These are phyloP conservation scores for Paracoccidioides lutzii DNA, from an alignment of 2,329 filamentous ascomycete genomes.

Conservation along the genomic window DNA sequence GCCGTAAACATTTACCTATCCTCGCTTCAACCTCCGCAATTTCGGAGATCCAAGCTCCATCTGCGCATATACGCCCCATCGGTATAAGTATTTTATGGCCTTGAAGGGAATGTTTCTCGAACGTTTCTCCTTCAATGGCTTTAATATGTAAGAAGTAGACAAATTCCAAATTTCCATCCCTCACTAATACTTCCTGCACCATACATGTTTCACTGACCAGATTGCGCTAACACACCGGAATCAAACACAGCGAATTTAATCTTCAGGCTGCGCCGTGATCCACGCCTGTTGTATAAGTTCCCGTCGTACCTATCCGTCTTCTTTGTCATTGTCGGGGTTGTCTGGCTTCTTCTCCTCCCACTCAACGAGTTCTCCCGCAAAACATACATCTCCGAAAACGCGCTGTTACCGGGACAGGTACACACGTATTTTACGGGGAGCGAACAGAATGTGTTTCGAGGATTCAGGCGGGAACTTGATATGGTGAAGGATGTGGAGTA, in stretches of 20 bases:
- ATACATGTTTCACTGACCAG: neutral
- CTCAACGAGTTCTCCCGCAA: slow-evolving; percentile 79
- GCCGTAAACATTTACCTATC: slow-evolving; percentile 18
- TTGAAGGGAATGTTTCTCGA: slow-evolving; percentile 14
- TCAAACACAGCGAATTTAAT: slow-evolving; percentile 22
- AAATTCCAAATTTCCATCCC: neutral
- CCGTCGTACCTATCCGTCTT: slow-evolving; percentile 79
- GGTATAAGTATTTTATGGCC: slow-evolving; percentile 5
- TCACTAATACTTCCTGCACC: neutral
- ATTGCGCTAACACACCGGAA: neutral
- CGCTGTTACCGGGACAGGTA: slow-evolving; percentile 85
- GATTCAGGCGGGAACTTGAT: slow-evolving; percentile 74
- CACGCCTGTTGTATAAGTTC: slow-evolving; percentile 55
- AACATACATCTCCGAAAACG: slow-evolving; percentile 97
- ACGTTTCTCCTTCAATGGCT: slow-evolving; percentile 24
- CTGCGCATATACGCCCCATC: neutral
- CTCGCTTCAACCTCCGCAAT: neutral
- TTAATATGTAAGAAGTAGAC: slow-evolving; percentile 26
- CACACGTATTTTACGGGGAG: slow-evolving; percentile 96
- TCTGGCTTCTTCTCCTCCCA: slow-evolving; percentile 81
- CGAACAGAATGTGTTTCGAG: slow-evolving; percentile 87
- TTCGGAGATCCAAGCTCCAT: neutral
- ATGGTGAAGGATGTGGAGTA: slow-evolving; percentile 26
- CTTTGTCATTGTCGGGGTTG: slow-evolving; percentile 71
- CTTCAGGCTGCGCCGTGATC: slow-evolving; percentile 57